Conservation (phyloP, 2,329 filamentous ascomycete genomes). For the Fusarium nurragi region DNA sequence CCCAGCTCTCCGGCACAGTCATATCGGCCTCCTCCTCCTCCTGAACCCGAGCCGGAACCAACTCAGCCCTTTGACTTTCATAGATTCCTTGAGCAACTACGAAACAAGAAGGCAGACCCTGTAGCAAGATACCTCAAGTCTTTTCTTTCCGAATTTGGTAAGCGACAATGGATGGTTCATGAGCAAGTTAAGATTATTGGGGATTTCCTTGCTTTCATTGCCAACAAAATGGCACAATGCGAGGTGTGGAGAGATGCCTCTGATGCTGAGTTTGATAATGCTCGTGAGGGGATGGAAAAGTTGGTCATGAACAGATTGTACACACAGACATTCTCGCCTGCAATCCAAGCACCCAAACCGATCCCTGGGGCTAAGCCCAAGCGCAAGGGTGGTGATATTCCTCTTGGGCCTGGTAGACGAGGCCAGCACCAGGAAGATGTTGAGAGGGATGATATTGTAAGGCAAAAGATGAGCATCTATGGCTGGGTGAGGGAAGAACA, state of each 20-base stretch:
- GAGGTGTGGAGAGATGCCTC: slow-evolving; percentile 97
- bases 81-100: slow-evolving; percentile 92
- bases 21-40: slow-evolving; percentile 74
- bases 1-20: slow-evolving; percentile 62
- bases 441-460: slow-evolving; percentile 92
- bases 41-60: slow-evolving; percentile 81
- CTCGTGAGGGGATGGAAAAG: slow-evolving; percentile 98
- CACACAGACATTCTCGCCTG: slow-evolving; percentile 93
- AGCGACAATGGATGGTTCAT: slow-evolving; percentile 99
- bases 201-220: slow-evolving; percentile 95
- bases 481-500: slow-evolving; percentile 94
- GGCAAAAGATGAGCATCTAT: slow-evolving; percentile 97
- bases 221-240: slow-evolving; percentile 97
- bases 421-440: slow-evolving; percentile 99
- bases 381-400: slow-evolving; percentile 73
- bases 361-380: slow-evolving; percentile 74
- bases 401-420: slow-evolving; percentile 81
- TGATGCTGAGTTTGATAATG: slow-evolving; percentile 97
- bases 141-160: slow-evolving; percentile 92
- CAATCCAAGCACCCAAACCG: slow-evolving; percentile 83
- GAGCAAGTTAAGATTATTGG: slow-evolving; percentile 99
- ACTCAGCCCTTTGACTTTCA: slow-evolving; percentile 96
- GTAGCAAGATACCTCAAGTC: slow-evolving; percentile 96
- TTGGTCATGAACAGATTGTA: slow-evolving; percentile 98
- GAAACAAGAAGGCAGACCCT: slow-evolving; percentile 96